These are phyloP conservation scores for Solanum medicagineum DNA, from an alignment of 257 asterid genomes.

Conservation along the genomic window DNA sequence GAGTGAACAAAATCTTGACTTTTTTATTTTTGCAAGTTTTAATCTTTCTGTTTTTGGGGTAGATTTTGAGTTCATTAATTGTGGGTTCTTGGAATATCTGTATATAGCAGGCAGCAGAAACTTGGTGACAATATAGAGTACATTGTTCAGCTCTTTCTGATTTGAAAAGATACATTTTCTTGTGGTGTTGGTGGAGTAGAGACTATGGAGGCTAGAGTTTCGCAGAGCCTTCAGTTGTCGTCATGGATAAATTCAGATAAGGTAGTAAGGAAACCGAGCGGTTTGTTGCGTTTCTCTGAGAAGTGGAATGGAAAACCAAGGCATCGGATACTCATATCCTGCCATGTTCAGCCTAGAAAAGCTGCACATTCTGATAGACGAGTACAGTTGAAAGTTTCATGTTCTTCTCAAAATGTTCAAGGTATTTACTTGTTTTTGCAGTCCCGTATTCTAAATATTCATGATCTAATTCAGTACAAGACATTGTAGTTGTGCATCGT, in stretches of 20 bases:
- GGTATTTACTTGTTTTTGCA: slow-evolving; percentile 22
- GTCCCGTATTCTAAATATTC: background rate
- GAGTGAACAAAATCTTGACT: background rate
- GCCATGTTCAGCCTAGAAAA: slow-evolving; percentile 15
- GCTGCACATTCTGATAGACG: slow-evolving; percentile 8
- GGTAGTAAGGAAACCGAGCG: slow-evolving; percentile 19
- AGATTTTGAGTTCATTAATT: background rate
- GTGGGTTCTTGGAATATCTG: background rate
- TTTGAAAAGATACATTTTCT: background rate
- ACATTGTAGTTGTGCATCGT: background rate
- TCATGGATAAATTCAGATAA: slow-evolving; percentile 22
- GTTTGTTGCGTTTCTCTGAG: slow-evolving; percentile 25
- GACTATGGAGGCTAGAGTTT: slow-evolving; percentile 48
- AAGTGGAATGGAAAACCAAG: slow-evolving; percentile 11
- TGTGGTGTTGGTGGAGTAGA: background rate
- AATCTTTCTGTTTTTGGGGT: background rate
- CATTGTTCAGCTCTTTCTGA: background rate
- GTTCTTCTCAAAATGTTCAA: slow-evolving; percentile 48
- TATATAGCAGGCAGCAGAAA: background rate
- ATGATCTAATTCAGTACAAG: background rate
- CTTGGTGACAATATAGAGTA: background rate
- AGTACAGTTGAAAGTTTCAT: slow-evolving; percentile 31
- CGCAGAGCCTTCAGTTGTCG: slow-evolving; percentile 29
- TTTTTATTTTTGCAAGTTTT: background rate
- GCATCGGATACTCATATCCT: slow-evolving; percentile 16